These are phyloP conservation scores for Hanseniaspora hatyaiensis DNA, from an alignment of 805 yeast genomes.

Conservation along the genomic window DNA sequence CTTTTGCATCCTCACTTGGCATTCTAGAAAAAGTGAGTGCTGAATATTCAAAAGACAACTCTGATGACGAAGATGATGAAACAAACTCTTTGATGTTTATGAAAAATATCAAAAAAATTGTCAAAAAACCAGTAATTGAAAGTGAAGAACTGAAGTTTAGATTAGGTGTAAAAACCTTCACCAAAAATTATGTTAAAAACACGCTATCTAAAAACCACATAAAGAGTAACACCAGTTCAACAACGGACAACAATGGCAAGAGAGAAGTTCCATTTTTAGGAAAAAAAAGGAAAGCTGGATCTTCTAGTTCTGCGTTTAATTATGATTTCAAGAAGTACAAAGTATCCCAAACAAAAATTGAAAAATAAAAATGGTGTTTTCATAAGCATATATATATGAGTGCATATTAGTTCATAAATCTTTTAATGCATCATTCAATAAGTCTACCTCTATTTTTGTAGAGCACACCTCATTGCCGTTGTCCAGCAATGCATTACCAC, in stretches of 20 bases:
- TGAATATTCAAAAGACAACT: not conserved
- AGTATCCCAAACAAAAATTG: not conserved
- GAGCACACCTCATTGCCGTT: conserved; percentile 9
- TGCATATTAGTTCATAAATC: conserved; percentile 1
- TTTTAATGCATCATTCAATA: conserved; percentile 7
- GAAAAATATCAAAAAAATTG: conserved; percentile 5
- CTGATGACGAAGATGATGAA: conserved; percentile 14
- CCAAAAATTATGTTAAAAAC: conserved; percentile 34
- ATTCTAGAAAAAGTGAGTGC: too few species aligned
- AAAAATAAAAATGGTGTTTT: not conserved
- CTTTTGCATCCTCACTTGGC: too few species aligned
- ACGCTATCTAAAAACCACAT: conserved; percentile 20
- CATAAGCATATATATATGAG: not conserved
- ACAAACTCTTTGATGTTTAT: conserved; percentile 15
- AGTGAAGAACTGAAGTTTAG: conserved; percentile 14
- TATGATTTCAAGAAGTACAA: not conserved
- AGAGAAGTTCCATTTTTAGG: conserved; percentile 12
- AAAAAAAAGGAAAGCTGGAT: not conserved
- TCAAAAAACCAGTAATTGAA: conserved; percentile 2
- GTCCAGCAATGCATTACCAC: conserved; percentile 1
- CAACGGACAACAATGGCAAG: conserved; percentile 33
- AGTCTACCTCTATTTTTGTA: conserved; percentile 2
- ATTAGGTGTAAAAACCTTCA: conserved; percentile 6
- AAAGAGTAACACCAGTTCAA: not conserved
- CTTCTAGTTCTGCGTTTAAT: not conserved